Evolutionary conservation across 345 rosid genomes (phyloP).

Genomic region (Populus ilicifolia): DNA sequence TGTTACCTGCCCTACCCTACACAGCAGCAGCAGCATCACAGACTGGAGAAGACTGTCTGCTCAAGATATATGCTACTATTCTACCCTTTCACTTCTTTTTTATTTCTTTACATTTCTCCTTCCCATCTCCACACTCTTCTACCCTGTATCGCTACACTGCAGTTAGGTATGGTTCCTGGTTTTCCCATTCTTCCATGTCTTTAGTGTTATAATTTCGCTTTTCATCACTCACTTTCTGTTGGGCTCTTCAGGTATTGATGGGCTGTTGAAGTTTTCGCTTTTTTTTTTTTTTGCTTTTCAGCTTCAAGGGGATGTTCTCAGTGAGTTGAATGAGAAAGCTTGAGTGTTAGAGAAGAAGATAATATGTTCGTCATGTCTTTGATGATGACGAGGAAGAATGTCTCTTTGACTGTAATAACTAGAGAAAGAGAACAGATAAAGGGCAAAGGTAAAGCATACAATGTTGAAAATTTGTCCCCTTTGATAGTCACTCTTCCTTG

Average conservation of each 20-base stretch:
- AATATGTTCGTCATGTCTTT: constrained; percentile 13
- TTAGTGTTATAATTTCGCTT: background rate
- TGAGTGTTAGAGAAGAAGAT: constrained; percentile 33
- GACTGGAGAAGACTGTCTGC: background rate
- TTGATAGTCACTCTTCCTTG: constrained; percentile 21
- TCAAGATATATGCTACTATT: background rate
- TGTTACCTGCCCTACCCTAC: background rate
- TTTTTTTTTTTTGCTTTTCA: constrained; percentile 8
- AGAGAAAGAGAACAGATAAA: constrained; percentile 13
- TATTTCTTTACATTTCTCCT: background rate
- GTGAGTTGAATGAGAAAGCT: constrained; percentile 19
- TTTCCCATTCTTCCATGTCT: constrained; percentile 11
- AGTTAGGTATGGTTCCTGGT: constrained; percentile 19
- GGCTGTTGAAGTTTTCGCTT: constrained; percentile 23
- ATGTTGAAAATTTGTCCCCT: constrained; percentile 28
- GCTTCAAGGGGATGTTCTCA: constrained; percentile 26
- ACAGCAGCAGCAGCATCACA: background rate
- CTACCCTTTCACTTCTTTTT: background rate
- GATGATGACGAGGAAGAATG: constrained; percentile 13
- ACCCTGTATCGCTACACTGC: background rate
- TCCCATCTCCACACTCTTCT: background rate
- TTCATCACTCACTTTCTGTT: background rate
- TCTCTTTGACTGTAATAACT: constrained; percentile 16
- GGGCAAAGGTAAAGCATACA: constrained; percentile 13
- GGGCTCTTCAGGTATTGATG: constrained; percentile 10